Conservation (phyloP, 257 asterid species). For the Buddleja alternifolia region DNA sequence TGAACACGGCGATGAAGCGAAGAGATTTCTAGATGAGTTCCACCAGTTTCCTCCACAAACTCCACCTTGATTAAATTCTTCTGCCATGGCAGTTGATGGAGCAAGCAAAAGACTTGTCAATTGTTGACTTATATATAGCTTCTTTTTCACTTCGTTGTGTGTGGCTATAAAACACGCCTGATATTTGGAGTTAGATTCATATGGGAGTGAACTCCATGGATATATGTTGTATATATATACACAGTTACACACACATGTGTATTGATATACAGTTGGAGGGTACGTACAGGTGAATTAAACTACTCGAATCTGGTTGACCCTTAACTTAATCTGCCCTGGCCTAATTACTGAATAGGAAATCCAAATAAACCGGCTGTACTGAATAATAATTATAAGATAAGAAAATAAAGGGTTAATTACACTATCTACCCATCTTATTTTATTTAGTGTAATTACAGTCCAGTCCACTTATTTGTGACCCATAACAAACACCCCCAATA, state of each 20-base stretch:
- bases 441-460: no score
- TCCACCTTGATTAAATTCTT: slow-evolving; percentile 60
- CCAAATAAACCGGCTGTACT: slow-evolving; percentile 2
- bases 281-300: slow-evolving; percentile 39
- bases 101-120: neutral
- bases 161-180: no score
- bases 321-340: slow-evolving; percentile 1
- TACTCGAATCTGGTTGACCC: slow-evolving; percentile 51
- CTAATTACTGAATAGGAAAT: slow-evolving; percentile 33
- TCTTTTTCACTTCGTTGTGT: no score
- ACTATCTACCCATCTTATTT: no score
- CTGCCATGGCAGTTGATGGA: slow-evolving; percentile 46
- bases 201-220: slow-evolving; percentile 38
- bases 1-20: slow-evolving; percentile 59
- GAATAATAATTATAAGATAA: slow-evolving; percentile 26
- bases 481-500: no score
- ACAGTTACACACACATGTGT: neutral
- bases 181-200: slow-evolving; percentile 28
- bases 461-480: no score
- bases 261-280: slow-evolving; percentile 30
- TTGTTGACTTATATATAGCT: no score
- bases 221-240: slow-evolving; percentile 14
- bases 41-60: slow-evolving; percentile 73
- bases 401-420: no score
- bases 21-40: slow-evolving; percentile 55